These are phyloP conservation scores for Oryza officinalis DNA, from an alignment of 176 grass and related monocot genomes.

Conservation along the genomic window DNA sequence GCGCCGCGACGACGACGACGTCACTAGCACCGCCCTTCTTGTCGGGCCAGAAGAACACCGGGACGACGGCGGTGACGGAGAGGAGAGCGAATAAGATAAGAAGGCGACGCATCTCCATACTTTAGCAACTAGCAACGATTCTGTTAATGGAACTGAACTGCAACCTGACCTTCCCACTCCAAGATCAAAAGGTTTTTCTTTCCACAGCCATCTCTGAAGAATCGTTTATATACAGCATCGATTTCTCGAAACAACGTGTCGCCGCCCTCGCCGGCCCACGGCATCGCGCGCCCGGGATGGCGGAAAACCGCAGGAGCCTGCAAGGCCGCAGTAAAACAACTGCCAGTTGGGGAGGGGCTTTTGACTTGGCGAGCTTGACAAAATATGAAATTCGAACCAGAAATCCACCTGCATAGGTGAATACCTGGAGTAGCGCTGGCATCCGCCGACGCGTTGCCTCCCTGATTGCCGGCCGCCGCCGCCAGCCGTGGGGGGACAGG, in stretches of 20 bases:
- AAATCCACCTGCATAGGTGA: neutral
- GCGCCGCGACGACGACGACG: neutral
- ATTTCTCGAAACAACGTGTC: neutral
- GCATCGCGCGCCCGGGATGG: neutral
- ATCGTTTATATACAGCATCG: neutral
- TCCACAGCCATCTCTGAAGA: neutral
- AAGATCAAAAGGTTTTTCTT: neutral
- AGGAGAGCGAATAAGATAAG: conserved; percentile 37
- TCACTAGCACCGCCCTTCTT: neutral
- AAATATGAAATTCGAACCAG: neutral
- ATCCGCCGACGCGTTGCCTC: neutral
- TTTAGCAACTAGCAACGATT: neutral
- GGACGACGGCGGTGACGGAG: conserved; percentile 14
- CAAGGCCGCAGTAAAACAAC: neutral
- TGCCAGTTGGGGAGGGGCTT: neutral
- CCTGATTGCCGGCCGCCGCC: neutral
- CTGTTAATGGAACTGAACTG: neutral
- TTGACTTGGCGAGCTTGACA: neutral
- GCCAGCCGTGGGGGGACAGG: neutral
- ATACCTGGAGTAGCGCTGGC: neutral
- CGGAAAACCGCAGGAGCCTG: neutral
- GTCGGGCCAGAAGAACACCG: neutral
- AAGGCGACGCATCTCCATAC: conserved; percentile 27
- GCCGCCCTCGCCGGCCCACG: neutral
- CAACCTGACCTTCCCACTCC: neutral